These are phyloP conservation scores for Alternaria brassicicola DNA, from an alignment of 2,329 filamentous ascomycete species.

Conservation along the genomic window DNA sequence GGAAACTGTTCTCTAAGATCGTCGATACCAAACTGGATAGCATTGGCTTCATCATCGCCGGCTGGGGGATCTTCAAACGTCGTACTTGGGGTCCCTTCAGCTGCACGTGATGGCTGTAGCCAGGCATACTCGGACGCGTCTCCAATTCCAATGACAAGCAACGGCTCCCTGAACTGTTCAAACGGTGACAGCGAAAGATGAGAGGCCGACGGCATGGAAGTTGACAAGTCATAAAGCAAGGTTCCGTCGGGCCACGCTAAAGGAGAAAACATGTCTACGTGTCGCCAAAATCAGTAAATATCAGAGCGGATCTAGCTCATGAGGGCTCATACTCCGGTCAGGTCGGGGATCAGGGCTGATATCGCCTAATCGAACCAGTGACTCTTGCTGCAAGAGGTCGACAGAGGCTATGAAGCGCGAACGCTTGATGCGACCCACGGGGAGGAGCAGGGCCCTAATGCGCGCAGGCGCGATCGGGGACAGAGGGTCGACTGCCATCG, in stretches of 20 bases:
- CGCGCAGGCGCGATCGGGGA: conserved; percentile 85
- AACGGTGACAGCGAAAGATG: conserved; percentile 84
- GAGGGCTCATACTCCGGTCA: conserved; percentile 73
- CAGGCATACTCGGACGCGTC: conserved; percentile 71
- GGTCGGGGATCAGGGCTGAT: conserved; percentile 83
- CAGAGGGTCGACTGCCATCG: conserved; percentile 86
- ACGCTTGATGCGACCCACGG: conserved; percentile 83
- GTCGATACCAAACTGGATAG: conserved; percentile 68
- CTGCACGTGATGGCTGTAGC: conserved; percentile 52
- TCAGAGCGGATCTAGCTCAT: conserved; percentile 22
- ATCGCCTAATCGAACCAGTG: conserved; percentile 83
- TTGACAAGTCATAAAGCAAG: conserved; percentile 86
- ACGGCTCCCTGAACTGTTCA: conserved; percentile 84
- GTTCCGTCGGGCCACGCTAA: conserved; percentile 83
- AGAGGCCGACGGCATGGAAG: conserved; percentile 77
- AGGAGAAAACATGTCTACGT: conserved; percentile 88
- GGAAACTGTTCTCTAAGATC: conserved; percentile 74
- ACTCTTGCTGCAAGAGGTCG: conserved; percentile 75
- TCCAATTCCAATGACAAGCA: conserved; percentile 82
- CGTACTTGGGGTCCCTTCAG: conserved; percentile 12
- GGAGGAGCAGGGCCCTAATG: conserved; percentile 85
- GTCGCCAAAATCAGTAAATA: conserved; percentile 40
- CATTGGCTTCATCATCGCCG: conserved; percentile 40
- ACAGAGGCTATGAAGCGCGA: conserved; percentile 81
- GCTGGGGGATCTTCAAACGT: conserved; percentile 17